These are phyloP conservation scores for Pyrrhoderma lamaoense DNA, from an alignment of 1,284 basidiomycete species.

Conservation along the genomic window DNA sequence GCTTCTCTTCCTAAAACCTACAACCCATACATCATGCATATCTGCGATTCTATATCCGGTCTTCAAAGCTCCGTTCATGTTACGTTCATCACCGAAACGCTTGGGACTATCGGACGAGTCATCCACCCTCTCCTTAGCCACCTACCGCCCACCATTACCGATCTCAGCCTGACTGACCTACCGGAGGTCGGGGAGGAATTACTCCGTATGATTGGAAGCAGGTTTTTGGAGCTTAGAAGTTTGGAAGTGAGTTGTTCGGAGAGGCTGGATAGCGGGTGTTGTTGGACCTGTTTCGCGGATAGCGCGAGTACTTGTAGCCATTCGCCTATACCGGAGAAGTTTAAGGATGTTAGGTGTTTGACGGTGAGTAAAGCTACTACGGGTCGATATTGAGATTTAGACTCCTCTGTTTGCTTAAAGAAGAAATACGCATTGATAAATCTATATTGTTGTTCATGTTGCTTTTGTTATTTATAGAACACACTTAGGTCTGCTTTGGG, in stretches of 20 bases:
- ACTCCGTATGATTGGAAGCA: conserved; percentile 38
- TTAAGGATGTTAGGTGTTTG: conserved; percentile 33
- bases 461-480: conserved; percentile 5
- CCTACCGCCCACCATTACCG: conserved; percentile 26
- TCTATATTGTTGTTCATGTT: conserved; percentile 2
- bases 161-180: conserved; percentile 42
- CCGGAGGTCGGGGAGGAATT: conserved; percentile 46
- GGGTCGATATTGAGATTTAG: neutral
- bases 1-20: too few relatives aligned
- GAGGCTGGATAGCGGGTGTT: conserved; percentile 46
- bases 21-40: too few relatives aligned
- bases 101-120: conserved; percentile 24
- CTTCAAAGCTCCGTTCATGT: conserved; percentile 11
- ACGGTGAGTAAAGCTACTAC: conserved; percentile 39
- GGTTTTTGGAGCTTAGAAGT: conserved; percentile 37
- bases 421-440: neutral
- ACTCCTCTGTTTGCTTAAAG: neutral
- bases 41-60: too few relatives aligned
- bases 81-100: conserved; percentile 9
- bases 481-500: conserved; percentile 26
- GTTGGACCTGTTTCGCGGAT: conserved; percentile 57
- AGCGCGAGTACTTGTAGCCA: conserved; percentile 46
- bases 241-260: conserved; percentile 53
- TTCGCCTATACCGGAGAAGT: conserved; percentile 53
- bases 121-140: conserved; percentile 23